These are phyloP conservation scores for Wickerhamiella australiensis DNA, from an alignment of 805 yeast species.

Conservation along the genomic window DNA sequence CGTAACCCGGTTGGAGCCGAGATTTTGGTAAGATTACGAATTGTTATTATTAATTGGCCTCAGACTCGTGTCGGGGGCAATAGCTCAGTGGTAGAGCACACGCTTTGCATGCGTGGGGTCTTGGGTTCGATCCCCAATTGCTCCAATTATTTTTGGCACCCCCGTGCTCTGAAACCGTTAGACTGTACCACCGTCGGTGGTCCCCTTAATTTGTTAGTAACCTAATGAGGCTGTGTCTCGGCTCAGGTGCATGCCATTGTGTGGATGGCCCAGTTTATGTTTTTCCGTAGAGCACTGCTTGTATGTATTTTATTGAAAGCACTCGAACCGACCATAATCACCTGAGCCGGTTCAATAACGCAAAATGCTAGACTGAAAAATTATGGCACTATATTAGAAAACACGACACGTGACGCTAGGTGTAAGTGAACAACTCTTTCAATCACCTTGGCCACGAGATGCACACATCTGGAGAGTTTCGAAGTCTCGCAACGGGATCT, in stretches of 20 bases:
- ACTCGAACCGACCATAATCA: no score
- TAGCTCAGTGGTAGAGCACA: constrained; percentile 21
- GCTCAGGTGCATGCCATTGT: no score
- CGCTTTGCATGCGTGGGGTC: constrained; percentile 21
- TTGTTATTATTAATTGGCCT: no score
- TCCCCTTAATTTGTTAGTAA: background rate
- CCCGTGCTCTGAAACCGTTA: background rate
- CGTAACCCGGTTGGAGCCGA: no score
- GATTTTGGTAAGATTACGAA: no score
- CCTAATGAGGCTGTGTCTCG: no score
- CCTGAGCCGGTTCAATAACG: no score
- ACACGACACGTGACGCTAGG: background rate
- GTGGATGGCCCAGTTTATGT: no score
- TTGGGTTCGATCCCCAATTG: constrained; percentile 20
- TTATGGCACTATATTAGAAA: background rate
- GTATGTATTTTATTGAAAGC: no score
- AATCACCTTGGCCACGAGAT: background rate
- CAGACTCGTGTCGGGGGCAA: constrained; percentile 15
- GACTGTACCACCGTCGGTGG: no score
- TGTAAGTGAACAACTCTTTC: background rate
- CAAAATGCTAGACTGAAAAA: background rate
- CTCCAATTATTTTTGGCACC: constrained; percentile 11
- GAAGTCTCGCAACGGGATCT: background rate
- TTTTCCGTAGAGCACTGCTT: no score
- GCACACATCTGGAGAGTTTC: constrained; percentile 5